Evolutionary conservation across 139 green algal genomes (phyloP).

Genomic region (Gonium pectorale): DNA sequence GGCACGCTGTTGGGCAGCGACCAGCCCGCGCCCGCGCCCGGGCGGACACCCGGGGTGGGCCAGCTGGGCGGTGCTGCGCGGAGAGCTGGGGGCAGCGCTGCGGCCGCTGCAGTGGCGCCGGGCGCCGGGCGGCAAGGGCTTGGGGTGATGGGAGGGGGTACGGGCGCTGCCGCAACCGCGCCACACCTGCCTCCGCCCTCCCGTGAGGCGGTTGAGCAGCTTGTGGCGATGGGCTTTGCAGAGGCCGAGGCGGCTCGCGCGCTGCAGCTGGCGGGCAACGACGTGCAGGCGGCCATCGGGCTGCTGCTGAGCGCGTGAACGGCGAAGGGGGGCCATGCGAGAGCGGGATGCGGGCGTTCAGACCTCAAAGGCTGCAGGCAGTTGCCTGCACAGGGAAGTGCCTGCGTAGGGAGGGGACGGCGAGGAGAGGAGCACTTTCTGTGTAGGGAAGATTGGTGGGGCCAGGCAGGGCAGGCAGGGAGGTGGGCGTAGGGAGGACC

Average conservation of each 20-base stretch:
- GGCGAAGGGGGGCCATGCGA: background rate
- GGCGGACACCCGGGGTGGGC: background rate
- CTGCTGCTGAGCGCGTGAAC: slow-evolving; percentile 51
- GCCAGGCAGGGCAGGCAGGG: too few species aligned
- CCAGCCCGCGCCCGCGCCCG: background rate
- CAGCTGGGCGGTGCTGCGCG: too few species aligned
- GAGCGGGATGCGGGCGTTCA: too few species aligned
- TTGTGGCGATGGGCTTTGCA: slow-evolving; percentile 78
- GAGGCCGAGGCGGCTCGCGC: slow-evolving; percentile 47
- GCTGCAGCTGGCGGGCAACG: slow-evolving; percentile 66
- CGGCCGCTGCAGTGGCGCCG: background rate
- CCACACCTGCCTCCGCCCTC: slow-evolving; percentile 49
- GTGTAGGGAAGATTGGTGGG: too few species aligned
- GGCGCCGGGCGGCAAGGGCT: background rate
- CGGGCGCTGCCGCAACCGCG: background rate
- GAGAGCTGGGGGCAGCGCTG: background rate
- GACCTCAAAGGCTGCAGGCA: too few species aligned
- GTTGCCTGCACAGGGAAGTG: too few species aligned
- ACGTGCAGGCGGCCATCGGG: slow-evolving; percentile 66
- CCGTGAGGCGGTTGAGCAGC: slow-evolving; percentile 68
- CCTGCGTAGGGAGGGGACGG: too few species aligned
- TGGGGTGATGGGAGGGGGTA: background rate
- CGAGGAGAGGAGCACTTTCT: too few species aligned
- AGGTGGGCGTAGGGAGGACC: too few species aligned
- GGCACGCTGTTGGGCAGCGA: slow-evolving; percentile 30